Base-by-base conservation (phyloP, 2,329 filamentous ascomycete species). In the Arthrobotrys sinensis region DNA sequence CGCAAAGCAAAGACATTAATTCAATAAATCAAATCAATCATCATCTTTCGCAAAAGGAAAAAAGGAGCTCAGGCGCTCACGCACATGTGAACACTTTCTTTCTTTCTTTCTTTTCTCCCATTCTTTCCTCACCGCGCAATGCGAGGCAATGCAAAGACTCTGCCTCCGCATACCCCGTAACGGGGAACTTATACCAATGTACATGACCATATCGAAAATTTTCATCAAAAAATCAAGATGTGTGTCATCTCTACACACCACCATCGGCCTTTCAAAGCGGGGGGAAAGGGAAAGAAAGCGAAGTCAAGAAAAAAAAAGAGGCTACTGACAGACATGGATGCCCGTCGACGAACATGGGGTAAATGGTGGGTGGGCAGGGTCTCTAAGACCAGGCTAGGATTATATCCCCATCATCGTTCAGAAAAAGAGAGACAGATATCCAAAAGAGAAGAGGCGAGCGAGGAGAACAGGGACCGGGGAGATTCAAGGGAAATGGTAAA, bases 231-330 rank as follows among this genome's bases (percentile, higher is more conserved):
- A n/a, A 43, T 11, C 6, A 48, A 57, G 16, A 53, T 40, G 34
- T 62, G 50, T 46, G 34, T 45, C 57, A 53, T 68, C 38, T 32
- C 46, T 34, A 64, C 53, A 43, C 34, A 71, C 38, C 48, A 57
- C 66, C 36, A 64, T 77, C 73, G 73, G 73, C 16, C 53, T 77
- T 77, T 77, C 48, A 46, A 71, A 62, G 73, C 73, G 73, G 73
- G 73, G 73, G 73, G 43, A 38, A 60, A 32, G 38, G 24, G 21
- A 45, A 45, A 6, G 14, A 28, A 43, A 43, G 32, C 16, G 32
- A 34, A 34, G 62, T 36, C 14, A 28, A 3, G 16, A n/a, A 46
- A 4, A 11, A 19, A 21, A 10, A 16, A 34, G 36, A 24, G 36
- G 36, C 52, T 57, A 57, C 52, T 21, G 28, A 38, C n/a, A 38